A percentile compares a stretch with the other conserved stretches of the same genome.
phyloP scores from a whole-genome alignment of 2,329 filamentous ascomycete species.

The Diaporthe vaccinii region DNA sequence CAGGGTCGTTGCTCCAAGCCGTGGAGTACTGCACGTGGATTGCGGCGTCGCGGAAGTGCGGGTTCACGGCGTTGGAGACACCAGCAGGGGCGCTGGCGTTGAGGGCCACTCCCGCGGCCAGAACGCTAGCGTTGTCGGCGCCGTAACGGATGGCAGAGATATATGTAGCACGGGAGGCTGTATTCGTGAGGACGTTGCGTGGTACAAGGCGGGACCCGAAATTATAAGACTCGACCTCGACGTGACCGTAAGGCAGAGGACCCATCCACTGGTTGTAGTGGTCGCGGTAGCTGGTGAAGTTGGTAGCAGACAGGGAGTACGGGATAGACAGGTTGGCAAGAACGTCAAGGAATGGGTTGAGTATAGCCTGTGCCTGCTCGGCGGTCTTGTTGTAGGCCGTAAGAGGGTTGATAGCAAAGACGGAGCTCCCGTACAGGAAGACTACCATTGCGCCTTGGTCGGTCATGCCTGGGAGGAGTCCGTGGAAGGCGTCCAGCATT shows the following conservation, averaged over 20 bases:
- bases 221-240: conserved; percentile 51
- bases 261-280: conserved; percentile 54
- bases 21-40: conserved; percentile 50
- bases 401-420: conserved; percentile 45
- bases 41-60: conserved; percentile 53
- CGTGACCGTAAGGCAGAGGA: conserved; percentile 51
- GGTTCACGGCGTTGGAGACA: conserved; percentile 53
- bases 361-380: conserved; percentile 45
- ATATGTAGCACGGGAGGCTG: conserved; percentile 42
- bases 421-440: conserved; percentile 43
- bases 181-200: conserved; percentile 48
- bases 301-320: conserved; percentile 44
- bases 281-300: conserved; percentile 48
- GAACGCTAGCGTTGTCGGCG: conserved; percentile 49
- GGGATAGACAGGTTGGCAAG: conserved; percentile 47
- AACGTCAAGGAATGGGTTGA: conserved; percentile 49
- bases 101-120: conserved; percentile 49
- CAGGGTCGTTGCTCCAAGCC: conserved; percentile 43
- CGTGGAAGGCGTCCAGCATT: conserved; percentile 45
- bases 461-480: conserved; percentile 45
- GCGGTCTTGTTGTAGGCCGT: conserved; percentile 49
- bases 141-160: conserved; percentile 44
- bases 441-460: conserved; percentile 46
- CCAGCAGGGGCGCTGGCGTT: conserved; percentile 50
- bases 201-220: conserved; percentile 55